These are phyloP conservation scores for Coniferiporia sulphurascens DNA, from an alignment of 1,284 basidiomycete genomes.

Conservation along the genomic window DNA sequence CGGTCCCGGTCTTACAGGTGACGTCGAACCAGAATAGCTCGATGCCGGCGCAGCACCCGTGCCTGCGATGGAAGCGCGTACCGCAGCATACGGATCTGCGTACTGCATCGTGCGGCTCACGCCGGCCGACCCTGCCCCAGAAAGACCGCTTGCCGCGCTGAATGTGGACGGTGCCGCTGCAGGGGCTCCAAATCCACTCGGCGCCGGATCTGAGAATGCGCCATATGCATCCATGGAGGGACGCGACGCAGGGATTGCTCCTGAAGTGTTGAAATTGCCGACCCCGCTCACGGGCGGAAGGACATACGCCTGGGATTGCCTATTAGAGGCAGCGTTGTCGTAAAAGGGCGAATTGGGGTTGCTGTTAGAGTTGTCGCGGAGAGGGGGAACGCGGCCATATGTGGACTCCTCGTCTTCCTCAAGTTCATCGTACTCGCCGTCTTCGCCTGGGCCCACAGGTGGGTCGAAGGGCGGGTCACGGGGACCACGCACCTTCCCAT, in stretches of 20 bases:
- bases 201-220: constrained; percentile 79
- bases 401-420: constrained; percentile 43
- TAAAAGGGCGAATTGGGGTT: constrained; percentile 45
- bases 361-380: constrained; percentile 31
- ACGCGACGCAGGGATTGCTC: constrained; percentile 34
- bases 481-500: constrained; percentile 52
- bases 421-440: constrained; percentile 39
- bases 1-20: constrained; percentile 2
- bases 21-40: constrained; percentile 2
- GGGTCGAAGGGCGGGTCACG: constrained; percentile 68
- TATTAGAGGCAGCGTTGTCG: constrained; percentile 38
- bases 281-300: constrained; percentile 26
- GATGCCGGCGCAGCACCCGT: background rate
- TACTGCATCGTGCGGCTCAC: constrained; percentile 87
- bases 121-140: constrained; percentile 37
- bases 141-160: constrained; percentile 23
- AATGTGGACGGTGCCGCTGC: constrained; percentile 25
- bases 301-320: constrained; percentile 34
- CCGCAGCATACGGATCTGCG: constrained; percentile 75
- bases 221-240: constrained; percentile 82
- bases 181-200: constrained; percentile 52
- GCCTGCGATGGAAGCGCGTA: constrained; percentile 49
- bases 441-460: constrained; percentile 41
- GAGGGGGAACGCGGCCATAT: constrained; percentile 34
- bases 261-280: constrained; percentile 30